phyloP scores from a whole-genome alignment of 768 basidiomycete species.

The Leccinum barrowsii region DNA sequence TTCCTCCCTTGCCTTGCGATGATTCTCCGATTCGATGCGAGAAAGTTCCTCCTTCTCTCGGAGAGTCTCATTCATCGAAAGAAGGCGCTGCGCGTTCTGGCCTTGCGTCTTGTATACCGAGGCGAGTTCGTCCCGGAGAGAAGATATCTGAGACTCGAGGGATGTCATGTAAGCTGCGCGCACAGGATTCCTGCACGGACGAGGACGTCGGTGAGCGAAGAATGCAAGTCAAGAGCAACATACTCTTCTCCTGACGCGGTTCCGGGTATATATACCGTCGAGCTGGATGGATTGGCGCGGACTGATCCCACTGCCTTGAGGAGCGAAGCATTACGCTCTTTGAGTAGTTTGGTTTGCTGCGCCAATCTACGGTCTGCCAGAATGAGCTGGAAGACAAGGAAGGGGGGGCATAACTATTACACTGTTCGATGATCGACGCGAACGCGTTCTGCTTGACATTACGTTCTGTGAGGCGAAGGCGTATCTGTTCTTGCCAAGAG shows the following conservation, averaged over 20 bases:
- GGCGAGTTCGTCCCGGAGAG: slow-evolving; percentile 87
- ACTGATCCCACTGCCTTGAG: slow-evolving; percentile 80
- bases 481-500: slow-evolving; percentile 79
- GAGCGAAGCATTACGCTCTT: slow-evolving; percentile 87
- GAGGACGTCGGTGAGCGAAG: background rate
- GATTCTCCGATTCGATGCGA: slow-evolving; percentile 74
- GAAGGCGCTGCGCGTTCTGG: slow-evolving; percentile 88
- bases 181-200: slow-evolving; percentile 64
- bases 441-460: slow-evolving; percentile 80
- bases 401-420: slow-evolving; percentile 44
- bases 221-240: slow-evolving; percentile 21
- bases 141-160: slow-evolving; percentile 90
- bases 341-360: slow-evolving; percentile 87
- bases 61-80: slow-evolving; percentile 93
- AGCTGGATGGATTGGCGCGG: slow-evolving; percentile 55
- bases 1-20: slow-evolving; percentile 76
- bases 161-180: slow-evolving; percentile 86
- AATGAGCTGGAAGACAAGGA: slow-evolving; percentile 9
- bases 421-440: slow-evolving; percentile 87
- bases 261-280: slow-evolving; percentile 58
- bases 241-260: slow-evolving; percentile 66
- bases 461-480: slow-evolving; percentile 76
- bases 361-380: slow-evolving; percentile 82
- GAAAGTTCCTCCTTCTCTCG: slow-evolving; percentile 90
- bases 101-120: slow-evolving; percentile 95